phyloP scores from a whole-genome alignment of 2,329 filamentous ascomycete genomes.

The Colletotrichum noveboracense region DNA sequence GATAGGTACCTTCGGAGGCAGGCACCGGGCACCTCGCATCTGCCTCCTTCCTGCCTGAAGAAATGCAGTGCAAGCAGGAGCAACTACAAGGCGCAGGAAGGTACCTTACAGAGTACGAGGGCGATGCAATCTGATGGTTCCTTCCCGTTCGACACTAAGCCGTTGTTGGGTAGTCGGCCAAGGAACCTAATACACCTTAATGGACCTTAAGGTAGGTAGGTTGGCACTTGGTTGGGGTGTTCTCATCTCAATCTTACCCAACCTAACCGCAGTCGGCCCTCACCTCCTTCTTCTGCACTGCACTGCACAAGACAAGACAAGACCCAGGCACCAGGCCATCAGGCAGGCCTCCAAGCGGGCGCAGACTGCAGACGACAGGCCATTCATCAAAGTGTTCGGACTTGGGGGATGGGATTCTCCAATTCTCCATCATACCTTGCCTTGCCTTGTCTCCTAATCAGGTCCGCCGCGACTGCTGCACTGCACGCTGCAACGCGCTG shows the following conservation, averaged over 20 bases:
- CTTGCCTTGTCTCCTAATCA: not conserved
- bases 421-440: not conserved
- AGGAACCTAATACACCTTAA: not conserved
- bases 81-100: not conserved
- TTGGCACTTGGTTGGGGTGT: not conserved
- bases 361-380: not conserved
- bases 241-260: not conserved
- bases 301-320: not conserved
- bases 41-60: not conserved
- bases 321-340: not conserved
- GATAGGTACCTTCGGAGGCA: not conserved
- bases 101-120: not conserved
- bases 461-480: not conserved
- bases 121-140: not conserved
- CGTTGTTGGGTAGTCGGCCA: not conserved
- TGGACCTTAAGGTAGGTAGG: not conserved
- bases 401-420: slow-evolving; percentile 4
- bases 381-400: not conserved
- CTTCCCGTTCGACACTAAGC: slow-evolving; percentile 3
- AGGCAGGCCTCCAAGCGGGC: not conserved
- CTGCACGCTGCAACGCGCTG: not conserved
- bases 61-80: not conserved
- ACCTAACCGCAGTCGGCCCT: not conserved
- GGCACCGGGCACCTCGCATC: not conserved
- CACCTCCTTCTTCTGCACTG: not conserved